These are phyloP conservation scores for Penicillium coprophilum DNA, from an alignment of 495 filamentous ascomycete genomes.

Conservation along the genomic window DNA sequence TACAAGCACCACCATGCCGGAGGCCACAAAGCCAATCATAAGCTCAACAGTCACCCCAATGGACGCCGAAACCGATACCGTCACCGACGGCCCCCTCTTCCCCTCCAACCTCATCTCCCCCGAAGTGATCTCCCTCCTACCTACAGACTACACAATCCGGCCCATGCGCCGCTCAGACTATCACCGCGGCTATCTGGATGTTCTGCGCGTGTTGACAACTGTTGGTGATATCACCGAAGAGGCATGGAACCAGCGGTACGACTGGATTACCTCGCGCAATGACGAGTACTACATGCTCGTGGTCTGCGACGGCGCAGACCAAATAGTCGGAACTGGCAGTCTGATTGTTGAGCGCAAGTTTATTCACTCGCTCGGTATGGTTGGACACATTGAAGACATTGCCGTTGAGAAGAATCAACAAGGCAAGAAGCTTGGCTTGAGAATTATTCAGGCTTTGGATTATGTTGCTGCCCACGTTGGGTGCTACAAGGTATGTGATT, in stretches of 20 bases:
- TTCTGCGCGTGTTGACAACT: constrained; percentile 84
- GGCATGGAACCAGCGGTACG: constrained; percentile 74
- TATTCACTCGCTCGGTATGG: constrained; percentile 51
- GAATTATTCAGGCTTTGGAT: constrained; percentile 93
- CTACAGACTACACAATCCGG: constrained; percentile 78
- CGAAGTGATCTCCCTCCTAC: constrained; percentile 65
- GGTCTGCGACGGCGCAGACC: constrained; percentile 67
- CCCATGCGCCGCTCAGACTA: constrained; percentile 79
- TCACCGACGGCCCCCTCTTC: constrained; percentile 66
- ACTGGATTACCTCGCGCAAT: constrained; percentile 76
- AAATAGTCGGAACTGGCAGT: constrained; percentile 82
- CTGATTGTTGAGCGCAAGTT: constrained; percentile 73
- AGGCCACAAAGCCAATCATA: constrained; percentile 22
- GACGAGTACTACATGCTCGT: constrained; percentile 84
- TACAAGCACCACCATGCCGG: constrained; percentile 16
- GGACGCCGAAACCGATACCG: constrained; percentile 35
- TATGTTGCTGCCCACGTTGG: constrained; percentile 79
- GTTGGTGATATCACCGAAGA: constrained; percentile 83
- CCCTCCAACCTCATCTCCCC: constrained; percentile 73
- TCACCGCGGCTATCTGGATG: constrained; percentile 74
- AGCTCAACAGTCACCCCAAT: constrained; percentile 49
- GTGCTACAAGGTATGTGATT: constrained; percentile 82
- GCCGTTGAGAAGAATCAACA: constrained; percentile 91
- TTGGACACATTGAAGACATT: constrained; percentile 99
- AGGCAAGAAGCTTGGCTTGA: constrained; percentile 91